phyloP scores from a whole-genome alignment of 1,139 yeast genomes.

The Debaryomycetaceae sp. region DNA sequence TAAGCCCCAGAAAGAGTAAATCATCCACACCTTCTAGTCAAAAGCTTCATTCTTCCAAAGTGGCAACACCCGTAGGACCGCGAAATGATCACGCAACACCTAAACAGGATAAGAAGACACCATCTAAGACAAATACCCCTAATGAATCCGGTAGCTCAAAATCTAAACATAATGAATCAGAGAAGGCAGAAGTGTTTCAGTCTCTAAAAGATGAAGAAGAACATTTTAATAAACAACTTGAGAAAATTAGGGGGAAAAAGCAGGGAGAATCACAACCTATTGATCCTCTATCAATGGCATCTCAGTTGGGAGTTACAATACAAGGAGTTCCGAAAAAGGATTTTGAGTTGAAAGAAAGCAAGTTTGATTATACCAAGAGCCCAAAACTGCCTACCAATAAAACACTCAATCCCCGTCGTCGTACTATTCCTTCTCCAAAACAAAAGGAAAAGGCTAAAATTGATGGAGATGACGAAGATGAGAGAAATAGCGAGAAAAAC shows the following conservation, averaged over 20 bases:
- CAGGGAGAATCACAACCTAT: not conserved
- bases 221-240: constrained; percentile 20
- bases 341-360: constrained; percentile 4
- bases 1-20: not conserved
- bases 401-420: not conserved
- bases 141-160: not conserved
- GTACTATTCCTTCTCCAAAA: not conserved
- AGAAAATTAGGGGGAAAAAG: constrained; percentile 12
- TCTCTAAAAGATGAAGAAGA: constrained; percentile 22
- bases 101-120: not conserved
- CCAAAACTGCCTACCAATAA: not conserved
- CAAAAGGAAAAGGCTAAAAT: not conserved
- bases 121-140: not conserved
- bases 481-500: not conserved
- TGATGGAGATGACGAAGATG: constrained; percentile 1
- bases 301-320: constrained; percentile 26
- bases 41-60: not conserved
- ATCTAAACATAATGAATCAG: not conserved
- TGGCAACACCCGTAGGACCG: not conserved
- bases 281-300: constrained; percentile 15
- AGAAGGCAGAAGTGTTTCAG: not conserved
- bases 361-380: not conserved
- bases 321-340: constrained; percentile 17
- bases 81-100: not conserved
- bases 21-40: not conserved